phyloP scores from a whole-genome alignment of 495 filamentous ascomycete genomes.

The Astrothelium macrocarpum region DNA sequence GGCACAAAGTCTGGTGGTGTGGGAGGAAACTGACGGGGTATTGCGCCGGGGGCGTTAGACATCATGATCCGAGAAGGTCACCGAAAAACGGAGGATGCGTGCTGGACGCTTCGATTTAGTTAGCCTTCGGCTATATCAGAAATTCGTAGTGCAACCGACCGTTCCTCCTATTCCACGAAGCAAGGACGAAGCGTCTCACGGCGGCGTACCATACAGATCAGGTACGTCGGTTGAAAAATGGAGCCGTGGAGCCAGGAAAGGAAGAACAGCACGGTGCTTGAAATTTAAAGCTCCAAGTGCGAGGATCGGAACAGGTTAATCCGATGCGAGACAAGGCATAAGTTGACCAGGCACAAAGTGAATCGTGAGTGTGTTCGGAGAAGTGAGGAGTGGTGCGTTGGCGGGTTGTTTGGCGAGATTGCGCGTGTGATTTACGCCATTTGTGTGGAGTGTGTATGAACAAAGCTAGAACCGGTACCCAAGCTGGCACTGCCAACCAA shows the following conservation, averaged over 20 bases:
- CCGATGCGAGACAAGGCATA: neutral
- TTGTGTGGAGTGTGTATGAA: neutral
- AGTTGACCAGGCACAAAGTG: neutral
- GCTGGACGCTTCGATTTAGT: neutral
- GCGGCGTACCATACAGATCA: neutral
- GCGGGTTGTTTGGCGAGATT: neutral
- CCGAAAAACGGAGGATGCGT: neutral
- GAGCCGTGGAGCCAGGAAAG: no score
- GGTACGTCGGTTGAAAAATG: no score
- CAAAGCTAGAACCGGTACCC: neutral
- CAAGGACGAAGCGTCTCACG: neutral
- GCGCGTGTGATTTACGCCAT: neutral
- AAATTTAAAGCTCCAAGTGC: neutral
- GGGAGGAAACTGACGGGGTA: neutral
- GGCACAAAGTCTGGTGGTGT: neutral
- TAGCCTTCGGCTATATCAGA: neutral
- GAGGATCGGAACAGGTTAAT: neutral
- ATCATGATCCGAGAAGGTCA: neutral
- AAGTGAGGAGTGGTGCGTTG: neutral
- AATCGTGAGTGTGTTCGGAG: neutral
- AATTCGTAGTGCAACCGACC: neutral
- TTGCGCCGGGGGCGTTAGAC: neutral
- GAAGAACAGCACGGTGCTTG: neutral
- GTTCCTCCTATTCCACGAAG: neutral
- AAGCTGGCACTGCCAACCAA: neutral